Base-by-base conservation (phyloP, 208 protist genomes). In the Trypanosoma theileri region DNA sequence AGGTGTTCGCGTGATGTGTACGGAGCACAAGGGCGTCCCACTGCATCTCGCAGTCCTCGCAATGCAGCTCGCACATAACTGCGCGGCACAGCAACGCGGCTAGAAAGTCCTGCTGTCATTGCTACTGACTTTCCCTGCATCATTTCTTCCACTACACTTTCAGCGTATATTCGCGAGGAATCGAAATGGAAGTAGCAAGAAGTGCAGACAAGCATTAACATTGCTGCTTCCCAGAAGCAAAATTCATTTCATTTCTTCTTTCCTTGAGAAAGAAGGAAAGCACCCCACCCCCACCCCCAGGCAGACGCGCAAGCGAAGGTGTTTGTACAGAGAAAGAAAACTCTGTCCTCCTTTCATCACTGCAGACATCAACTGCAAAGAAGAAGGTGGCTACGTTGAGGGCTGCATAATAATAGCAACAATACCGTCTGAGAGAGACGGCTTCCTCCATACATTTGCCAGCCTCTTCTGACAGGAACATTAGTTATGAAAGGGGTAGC, bases 1-100 rank as follows among this genome's bases (percentile, higher is more conserved):
- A 41, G 17, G 9, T 13, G 6, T 12, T 45, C 31, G n/a, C 21
- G 24, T 31, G 16, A 28, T 41, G 42, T 40, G 11, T 0, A 14
- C 45, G 44, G 35, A 26, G 6, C 8, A 40, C 16, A 17, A 2
- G 2, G 24, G 22, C 7, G 21, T 21, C 57, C 14, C 22, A 22
- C 31, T 16, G 53, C 48, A n/a, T 10, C 14, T 41, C 51, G 48
- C 21, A 76, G 41, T 16, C 71, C 71, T 28, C 64, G 64, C 26
- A 58, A 3, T 17, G 64, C 71, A 14, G 62, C 63, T 26, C 52
- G 56, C n/a, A 69, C 40, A 50, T 70, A 59, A 14, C 48, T 69
- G 51, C 62, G 60, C 16, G 69, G 69, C 44, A 75, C 61, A 28
- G 54, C 22, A 57, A 59, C 69, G 1, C 44, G 41, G 8, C 44